Evolutionary conservation across 176 grass and related monocot species (phyloP), one percentile per base, ranked within the genome.

Genomic region (Oryza glaberrima): DNA sequence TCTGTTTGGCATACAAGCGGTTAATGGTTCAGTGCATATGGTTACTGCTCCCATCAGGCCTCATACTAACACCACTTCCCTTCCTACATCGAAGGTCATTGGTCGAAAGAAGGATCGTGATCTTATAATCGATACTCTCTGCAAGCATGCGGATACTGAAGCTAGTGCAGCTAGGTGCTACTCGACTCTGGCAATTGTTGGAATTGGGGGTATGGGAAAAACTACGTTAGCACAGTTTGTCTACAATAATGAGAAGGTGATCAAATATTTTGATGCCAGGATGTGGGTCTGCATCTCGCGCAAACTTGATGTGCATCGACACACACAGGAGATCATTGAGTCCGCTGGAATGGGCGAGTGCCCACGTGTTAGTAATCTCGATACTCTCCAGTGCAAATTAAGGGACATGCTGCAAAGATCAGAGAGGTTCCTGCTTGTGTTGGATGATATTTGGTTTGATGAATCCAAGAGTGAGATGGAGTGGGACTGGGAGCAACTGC

Each of bases 241-340:
- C 0, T 86, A 80, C 0, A 72, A 68, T 54, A 17, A 86, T 7
- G 8, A 73, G 0, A 73, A 13, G 28, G 3, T 73, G 4, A 0
- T 11, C 0, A 1, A 73, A 8, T 0, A 66, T 73, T 86, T 86
- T 80, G 76, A 79, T 79, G 11, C 51, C 38, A 80, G 28, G 54
- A 86, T 86, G 58, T 80, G 84, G 77, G 77, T 86, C 9, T 65
- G 76, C 48, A 79, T 86, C 52, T 86, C 84, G 0, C 41, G 30
- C 2, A 80, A 51, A 3, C 51, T 86, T 8, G 76, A 86, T 67
- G 56, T 86, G 0, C 51, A 2, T 51, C 54, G 23, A 0, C 76
- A 73, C 26, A 86, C 77, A 0, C 5, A 52, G 1, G 56, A 86
- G 77, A 67, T 86, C 3, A 72, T 86, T 0, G 84, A 86, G 67